Conservation (phyloP, 371 early-diverging fungal genomes). For the Rhizopus stolonifer region DNA sequence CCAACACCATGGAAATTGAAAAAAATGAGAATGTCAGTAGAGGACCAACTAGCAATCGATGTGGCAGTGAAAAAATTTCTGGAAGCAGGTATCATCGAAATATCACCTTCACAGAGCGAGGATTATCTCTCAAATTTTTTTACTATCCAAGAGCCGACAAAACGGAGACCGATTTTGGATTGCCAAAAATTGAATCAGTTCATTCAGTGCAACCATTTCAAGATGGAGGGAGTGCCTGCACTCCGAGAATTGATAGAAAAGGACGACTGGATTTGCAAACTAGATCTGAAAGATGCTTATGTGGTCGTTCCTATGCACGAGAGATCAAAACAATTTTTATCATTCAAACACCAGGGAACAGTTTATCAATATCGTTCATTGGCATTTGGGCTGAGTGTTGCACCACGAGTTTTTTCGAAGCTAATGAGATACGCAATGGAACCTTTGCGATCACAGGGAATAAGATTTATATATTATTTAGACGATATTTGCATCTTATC, state of each 20-base stretch:
- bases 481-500: constrained; percentile 3
- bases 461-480: constrained; percentile 2
- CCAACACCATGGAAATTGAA: constrained; percentile 1
- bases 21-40: neutral
- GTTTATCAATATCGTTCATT: constrained; percentile 3
- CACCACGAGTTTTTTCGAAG: neutral
- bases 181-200: constrained; percentile 4
- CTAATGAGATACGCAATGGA: constrained; percentile 5
- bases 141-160: constrained; percentile 13
- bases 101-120: neutral
- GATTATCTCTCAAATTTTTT: constrained; percentile 10
- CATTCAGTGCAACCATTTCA: too few relatives aligned
- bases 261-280: too few relatives aligned
- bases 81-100: neutral
- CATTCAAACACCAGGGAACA: neutral
- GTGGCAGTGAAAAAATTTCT: constrained; percentile 1
- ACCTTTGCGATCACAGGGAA: neutral
- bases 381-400: constrained; percentile 1
- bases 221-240: too few relatives aligned
- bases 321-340: neutral
- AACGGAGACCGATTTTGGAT: too few relatives aligned
- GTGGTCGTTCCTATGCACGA: neutral
- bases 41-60: neutral
- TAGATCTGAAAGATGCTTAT: too few relatives aligned
- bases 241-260: too few relatives aligned